Evolutionary conservation across 192 early-diverging fungal species (phyloP), one percentile per base, ranked within the genome.

Genomic region (Entophlyctis helioformis): DNA sequence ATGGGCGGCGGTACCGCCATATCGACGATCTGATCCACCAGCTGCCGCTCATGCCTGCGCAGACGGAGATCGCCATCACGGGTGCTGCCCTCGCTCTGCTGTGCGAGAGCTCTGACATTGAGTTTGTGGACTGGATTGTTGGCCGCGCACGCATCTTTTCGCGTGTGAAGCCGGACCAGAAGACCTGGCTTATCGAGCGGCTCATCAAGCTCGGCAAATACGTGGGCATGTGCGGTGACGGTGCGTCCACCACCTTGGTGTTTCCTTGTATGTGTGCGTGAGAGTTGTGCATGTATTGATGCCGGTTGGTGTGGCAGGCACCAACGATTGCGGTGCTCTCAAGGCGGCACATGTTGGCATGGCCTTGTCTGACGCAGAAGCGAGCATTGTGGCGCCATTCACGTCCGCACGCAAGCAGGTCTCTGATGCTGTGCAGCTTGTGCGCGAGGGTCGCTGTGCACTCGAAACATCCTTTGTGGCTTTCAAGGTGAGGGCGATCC

Each of bases 171-270:
- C 86, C 86, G 3, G 69, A 72, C 23, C 78, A 84, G 53, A 89
- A 89, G 64, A 73, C 80, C 6, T 62, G 67, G 46, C 76, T 79
- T 34, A 69, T 89, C 25, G 65, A 77, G 47, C 48, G 70, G 19
- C 74, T 85, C 42, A 85, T 86, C 67, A 74, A 81, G 57, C 69
- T 78, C 4, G 79, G 71, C 2, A 49, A 44, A n/a, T 76, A 80
- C 46, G 82, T 81, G 7, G 85, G 72, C 25, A 90, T 90, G 87
- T 88, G 85, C 56, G 87, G 87, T 44, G 85, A 90, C 47, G 87
- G 29, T 31, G 29, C 4, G 29, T 31, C 29, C 29, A 11, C 6
- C 29, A 31, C 11, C 6, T n/a, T n/a, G n/a, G n/a, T n/a, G n/a
- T 11, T 31, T 4, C 29, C 4, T 31, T 11, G 11, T 31, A 31